phyloP scores from a whole-genome alignment of 192 early-diverging fungal genomes.

The Diversispora epigaea region DNA sequence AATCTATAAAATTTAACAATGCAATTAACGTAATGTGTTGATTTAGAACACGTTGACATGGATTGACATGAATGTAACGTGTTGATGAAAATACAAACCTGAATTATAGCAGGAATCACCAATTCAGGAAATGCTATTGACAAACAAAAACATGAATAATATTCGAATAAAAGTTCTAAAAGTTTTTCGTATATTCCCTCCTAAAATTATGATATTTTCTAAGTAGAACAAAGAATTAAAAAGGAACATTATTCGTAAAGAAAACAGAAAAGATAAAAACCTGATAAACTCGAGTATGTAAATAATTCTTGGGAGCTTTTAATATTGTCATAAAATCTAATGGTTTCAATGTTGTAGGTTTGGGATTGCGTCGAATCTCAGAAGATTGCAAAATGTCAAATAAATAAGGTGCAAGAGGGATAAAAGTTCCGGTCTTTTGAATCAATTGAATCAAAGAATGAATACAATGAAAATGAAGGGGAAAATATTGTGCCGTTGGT shows the following conservation, averaged over 20 bases:
- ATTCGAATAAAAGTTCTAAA: slow-evolving; percentile 70
- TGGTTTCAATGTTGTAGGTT: slow-evolving; percentile 82
- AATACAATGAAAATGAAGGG: slow-evolving; percentile 86
- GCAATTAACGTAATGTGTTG: too few relatives aligned
- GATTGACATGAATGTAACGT: background rate
- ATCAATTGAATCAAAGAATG: slow-evolving; percentile 69
- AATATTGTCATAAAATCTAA: slow-evolving; percentile 76
- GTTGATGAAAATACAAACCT: slow-evolving; percentile 40
- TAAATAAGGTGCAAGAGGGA: slow-evolving; percentile 82
- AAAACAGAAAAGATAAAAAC: slow-evolving; percentile 31
- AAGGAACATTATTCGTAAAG: background rate
- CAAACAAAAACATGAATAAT: slow-evolving; percentile 67
- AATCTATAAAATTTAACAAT: slow-evolving; percentile 39
- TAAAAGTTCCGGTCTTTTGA: slow-evolving; percentile 71
- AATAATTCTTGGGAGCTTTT: slow-evolving; percentile 79
- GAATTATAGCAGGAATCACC: slow-evolving; percentile 80
- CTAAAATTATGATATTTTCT: slow-evolving; percentile 29
- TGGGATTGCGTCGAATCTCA: slow-evolving; percentile 69
- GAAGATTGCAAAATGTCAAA: slow-evolving; percentile 80
- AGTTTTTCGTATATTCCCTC: slow-evolving; percentile 83
- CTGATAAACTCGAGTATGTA: slow-evolving; percentile 82
- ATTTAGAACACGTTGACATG: too few relatives aligned
- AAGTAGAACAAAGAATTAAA: background rate
- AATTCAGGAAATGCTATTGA: slow-evolving; percentile 96
- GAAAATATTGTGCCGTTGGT: slow-evolving; percentile 88